Base-by-base conservation (phyloP, 2,329 filamentous ascomycete species). In the Tolypocladium ovalisporum region DNA sequence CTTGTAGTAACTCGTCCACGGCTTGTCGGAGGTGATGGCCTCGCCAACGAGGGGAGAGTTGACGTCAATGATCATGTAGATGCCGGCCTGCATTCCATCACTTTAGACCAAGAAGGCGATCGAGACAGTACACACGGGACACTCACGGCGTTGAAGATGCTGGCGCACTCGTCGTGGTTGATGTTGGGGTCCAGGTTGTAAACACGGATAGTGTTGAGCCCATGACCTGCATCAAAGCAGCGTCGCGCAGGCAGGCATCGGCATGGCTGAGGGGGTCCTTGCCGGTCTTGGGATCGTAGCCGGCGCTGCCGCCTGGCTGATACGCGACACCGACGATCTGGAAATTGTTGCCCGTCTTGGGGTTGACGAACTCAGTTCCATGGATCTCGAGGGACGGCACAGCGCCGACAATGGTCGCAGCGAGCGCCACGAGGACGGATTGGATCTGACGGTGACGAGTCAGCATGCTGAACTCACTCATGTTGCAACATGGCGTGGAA, bases 31-130 rank as follows among this genome's bases (percentile, higher is more conserved):
- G 66, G 78, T 77, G 53, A 87, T 71, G 59, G 79, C 76, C 70
- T 86, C 80, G 58, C 82, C 83, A 10, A 74, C 69, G 4, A 84
- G 72, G 53, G 84, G 84, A 49, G 83, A 85, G 75, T 87, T 87
- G 69, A 87, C 84, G 65, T 87, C 84, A 63, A 87, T 75, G 64
- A 86, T 72, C 81, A 87, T 83, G 73, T 86, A 87, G 70, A 87
- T 87, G 67, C 84, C 84, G 61, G 83, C 82, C 75, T 77, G 22
- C 36, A 10, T 51, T 32, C 17, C 19, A 13, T 12, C 19, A 13
- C 10, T 10, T 52, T 35, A 52, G 47, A 34, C 47, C 4, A n/a
- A 7, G 22, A 22, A 0, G 12, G 10, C 29, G 5, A 34, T 13
- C 47, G 10, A 34, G 47, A 32, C 47, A 34, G 12, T 7, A 2